Evolutionary conservation across 768 basidiomycete genomes (phyloP).

Genomic region (Cystobasidium tubakii): DNA sequence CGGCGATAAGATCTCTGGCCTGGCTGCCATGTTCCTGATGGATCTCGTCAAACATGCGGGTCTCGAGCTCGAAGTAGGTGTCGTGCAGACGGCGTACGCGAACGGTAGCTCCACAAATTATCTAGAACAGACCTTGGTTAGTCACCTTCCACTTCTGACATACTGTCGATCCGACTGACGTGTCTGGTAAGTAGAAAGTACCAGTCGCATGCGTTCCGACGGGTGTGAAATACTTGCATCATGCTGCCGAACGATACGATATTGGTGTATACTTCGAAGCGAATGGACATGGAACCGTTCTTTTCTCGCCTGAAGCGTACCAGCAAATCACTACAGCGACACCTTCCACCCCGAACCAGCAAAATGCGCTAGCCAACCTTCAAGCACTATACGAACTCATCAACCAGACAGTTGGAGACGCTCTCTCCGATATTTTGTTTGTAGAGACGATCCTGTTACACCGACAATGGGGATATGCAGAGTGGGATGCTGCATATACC

Average conservation of each 20-base stretch:
- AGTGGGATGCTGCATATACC: slow-evolving; percentile 86
- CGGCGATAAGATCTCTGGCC: slow-evolving; percentile 93
- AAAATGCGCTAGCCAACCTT: slow-evolving; percentile 51
- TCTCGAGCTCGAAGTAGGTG: slow-evolving; percentile 70
- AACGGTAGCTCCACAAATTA: slow-evolving; percentile 96
- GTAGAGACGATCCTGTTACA: slow-evolving; percentile 88
- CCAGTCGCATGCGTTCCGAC: slow-evolving; percentile 93
- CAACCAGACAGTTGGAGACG: slow-evolving; percentile 98
- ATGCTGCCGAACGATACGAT: slow-evolving; percentile 87
- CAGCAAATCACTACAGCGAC: slow-evolving; percentile 60
- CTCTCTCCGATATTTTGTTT: slow-evolving; percentile 87
- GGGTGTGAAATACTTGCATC: slow-evolving; percentile 96
- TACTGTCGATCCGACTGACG: background rate
- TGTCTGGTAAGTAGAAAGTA: slow-evolving; percentile 58
- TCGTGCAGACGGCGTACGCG: slow-evolving; percentile 97
- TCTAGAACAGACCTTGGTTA: slow-evolving; percentile 62
- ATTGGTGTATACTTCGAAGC: slow-evolving; percentile 99
- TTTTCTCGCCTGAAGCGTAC: slow-evolving; percentile 76
- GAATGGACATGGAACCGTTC: slow-evolving; percentile 94
- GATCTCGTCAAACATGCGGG: slow-evolving; percentile 81
- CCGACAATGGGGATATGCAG: slow-evolving; percentile 66
- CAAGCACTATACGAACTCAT: slow-evolving; percentile 73
- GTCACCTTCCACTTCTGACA: slow-evolving; percentile 1
- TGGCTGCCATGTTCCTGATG: slow-evolving; percentile 86
- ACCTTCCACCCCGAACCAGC: slow-evolving; percentile 71